phyloP scores from a whole-genome alignment of 164 flowering plant genomes.

The Liquidambar formosana region DNA sequence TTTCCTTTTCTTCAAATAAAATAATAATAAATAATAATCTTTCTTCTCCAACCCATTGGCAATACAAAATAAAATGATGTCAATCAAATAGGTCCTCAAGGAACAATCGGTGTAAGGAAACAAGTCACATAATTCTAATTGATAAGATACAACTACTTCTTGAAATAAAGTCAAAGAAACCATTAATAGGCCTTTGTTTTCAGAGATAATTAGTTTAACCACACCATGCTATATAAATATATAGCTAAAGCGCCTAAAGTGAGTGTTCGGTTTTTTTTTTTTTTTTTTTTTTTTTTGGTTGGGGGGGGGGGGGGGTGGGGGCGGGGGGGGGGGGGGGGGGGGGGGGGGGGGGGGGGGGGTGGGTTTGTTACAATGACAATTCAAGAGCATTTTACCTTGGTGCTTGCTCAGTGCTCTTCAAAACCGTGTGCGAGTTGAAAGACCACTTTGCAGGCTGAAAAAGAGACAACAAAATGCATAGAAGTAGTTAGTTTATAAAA shows the following conservation, averaged over 20 bases:
- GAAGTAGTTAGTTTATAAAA: conserved; percentile 1
- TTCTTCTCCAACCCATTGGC: background rate
- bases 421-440: conserved; percentile 77
- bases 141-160: background rate
- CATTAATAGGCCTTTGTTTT: background rate
- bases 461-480: conserved; percentile 4
- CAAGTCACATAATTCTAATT: background rate
- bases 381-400: conserved; percentile 57
- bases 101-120: background rate
- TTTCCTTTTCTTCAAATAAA: no score
- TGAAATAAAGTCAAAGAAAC: background rate
- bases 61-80: background rate
- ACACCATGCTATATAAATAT: background rate
- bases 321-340: no score
- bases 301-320: no score
- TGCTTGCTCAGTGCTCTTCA: conserved; percentile 79
- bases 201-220: background rate
- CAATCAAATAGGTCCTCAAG: background rate
- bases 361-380: background rate
- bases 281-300: no score
- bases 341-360: no score
- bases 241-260: no score
- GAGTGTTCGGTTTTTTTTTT: no score
- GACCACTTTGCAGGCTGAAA: conserved; percentile 91
- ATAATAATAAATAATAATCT: no score